A percentile compares a stretch with the other conserved stretches of the same genome.
These are phyloP conservation scores for Gilbertella persicaria DNA, from an alignment of 371 early-diverging fungal genomes.

Conservation along the genomic window DNA sequence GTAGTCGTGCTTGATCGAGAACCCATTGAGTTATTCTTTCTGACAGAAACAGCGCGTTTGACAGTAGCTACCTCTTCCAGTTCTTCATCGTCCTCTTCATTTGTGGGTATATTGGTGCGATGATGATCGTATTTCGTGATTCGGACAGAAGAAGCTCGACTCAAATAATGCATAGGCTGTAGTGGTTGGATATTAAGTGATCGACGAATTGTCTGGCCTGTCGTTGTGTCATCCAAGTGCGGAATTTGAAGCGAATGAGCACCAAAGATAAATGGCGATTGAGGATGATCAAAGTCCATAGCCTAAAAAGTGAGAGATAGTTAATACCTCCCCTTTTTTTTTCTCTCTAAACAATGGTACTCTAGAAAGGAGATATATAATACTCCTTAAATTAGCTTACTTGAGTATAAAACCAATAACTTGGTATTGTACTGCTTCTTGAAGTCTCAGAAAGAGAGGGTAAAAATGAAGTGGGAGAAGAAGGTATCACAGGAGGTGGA, in stretches of 20 bases:
- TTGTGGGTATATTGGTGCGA: constrained; percentile 1
- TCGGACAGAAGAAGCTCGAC: constrained; percentile 39
- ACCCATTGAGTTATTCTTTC: constrained; percentile 20
- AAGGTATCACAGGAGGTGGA: constrained; percentile 4
- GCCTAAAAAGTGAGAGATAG: not conserved
- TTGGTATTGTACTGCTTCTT: not conserved
- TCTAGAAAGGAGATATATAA: not conserved
- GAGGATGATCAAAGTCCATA: constrained; percentile 15
- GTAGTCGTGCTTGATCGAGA: constrained; percentile 12
- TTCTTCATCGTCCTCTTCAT: constrained; percentile 7
- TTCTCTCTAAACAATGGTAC: too few species aligned
- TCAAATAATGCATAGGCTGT: not conserved
- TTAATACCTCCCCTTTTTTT: not conserved
- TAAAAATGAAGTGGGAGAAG: not conserved
- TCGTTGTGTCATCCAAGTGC: constrained; percentile 26
- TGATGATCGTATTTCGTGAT: constrained; percentile 36
- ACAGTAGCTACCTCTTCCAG: constrained; percentile 10
- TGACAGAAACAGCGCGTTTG: constrained; percentile 31
- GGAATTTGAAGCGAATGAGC: constrained; percentile 36
- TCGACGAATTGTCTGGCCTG: constrained; percentile 28
- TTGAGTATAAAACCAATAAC: not conserved
- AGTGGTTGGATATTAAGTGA: constrained; percentile 31
- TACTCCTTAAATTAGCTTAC: not conserved
- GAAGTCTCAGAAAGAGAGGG: not conserved
- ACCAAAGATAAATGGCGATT: constrained; percentile 27